Conservation (phyloP, 805 yeast genomes). For the Saccharomycopsis capsularis region DNA sequence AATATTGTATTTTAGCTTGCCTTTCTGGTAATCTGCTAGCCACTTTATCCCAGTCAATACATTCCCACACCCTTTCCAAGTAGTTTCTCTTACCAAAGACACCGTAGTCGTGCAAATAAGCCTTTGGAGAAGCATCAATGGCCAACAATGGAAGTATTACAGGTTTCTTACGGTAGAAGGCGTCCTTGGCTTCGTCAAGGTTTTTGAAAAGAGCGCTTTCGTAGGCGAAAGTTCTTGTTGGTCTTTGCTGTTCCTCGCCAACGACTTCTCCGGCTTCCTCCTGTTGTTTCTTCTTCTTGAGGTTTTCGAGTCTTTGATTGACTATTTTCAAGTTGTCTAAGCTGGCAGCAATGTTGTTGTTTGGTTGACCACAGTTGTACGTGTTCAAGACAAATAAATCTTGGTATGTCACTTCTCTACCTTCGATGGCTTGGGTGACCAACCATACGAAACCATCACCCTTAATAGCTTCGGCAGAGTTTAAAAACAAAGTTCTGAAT, state of each 20-base stretch:
- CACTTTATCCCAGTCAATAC: slow-evolving; percentile 66
- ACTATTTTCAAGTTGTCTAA: slow-evolving; percentile 34
- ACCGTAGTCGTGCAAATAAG: slow-evolving; percentile 69
- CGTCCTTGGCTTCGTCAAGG: slow-evolving; percentile 33
- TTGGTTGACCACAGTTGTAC: slow-evolving; percentile 86
- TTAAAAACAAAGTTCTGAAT: slow-evolving; percentile 61
- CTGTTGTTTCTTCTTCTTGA: slow-evolving; percentile 1
- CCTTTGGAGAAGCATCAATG: slow-evolving; percentile 65
- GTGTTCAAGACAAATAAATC: slow-evolving; percentile 67
- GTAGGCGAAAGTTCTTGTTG: background rate
- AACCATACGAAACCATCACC: slow-evolving; percentile 94
- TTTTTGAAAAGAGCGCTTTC: slow-evolving; percentile 21
- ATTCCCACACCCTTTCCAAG: slow-evolving; percentile 58
- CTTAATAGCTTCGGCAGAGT: slow-evolving; percentile 61
- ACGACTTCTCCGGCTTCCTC: slow-evolving; percentile 8
- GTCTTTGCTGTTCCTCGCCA: slow-evolving; percentile 3
- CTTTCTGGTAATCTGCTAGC: slow-evolving; percentile 37
- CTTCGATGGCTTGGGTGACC: slow-evolving; percentile 44
- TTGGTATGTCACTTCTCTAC: slow-evolving; percentile 30
- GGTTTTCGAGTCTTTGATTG: slow-evolving; percentile 18
- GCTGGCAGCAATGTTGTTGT: slow-evolving; percentile 50
- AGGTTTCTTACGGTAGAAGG: slow-evolving; percentile 37
- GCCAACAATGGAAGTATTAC: slow-evolving; percentile 54
- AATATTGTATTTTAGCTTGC: background rate
- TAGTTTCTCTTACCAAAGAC: slow-evolving; percentile 64